These are phyloP conservation scores for Ganoderma resinaceum DNA, from an alignment of 1,284 basidiomycete species.

Conservation along the genomic window DNA sequence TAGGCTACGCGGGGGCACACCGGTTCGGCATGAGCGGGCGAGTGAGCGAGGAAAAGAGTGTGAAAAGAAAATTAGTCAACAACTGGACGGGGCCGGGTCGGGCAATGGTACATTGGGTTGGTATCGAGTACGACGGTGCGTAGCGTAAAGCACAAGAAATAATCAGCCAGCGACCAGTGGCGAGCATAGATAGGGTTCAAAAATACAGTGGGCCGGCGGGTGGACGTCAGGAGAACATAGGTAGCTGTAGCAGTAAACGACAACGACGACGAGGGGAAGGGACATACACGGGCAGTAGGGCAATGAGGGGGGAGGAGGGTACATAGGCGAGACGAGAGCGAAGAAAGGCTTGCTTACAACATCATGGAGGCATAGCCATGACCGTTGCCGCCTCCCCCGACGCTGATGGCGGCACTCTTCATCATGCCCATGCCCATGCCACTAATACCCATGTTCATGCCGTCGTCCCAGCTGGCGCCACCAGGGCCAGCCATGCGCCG, in stretches of 20 bases:
- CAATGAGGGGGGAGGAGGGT: background rate
- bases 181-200: slow-evolving; percentile 17
- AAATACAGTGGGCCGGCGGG: slow-evolving; percentile 13
- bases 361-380: slow-evolving; percentile 51
- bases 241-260: slow-evolving; percentile 19
- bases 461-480: slow-evolving; percentile 41
- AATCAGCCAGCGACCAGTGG: background rate
- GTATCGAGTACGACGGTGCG: slow-evolving; percentile 27
- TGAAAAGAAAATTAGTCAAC: slow-evolving; percentile 23
- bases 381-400: slow-evolving; percentile 45
- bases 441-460: slow-evolving; percentile 35
- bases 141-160: slow-evolving; percentile 11
- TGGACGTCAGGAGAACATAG: slow-evolving; percentile 18
- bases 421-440: slow-evolving; percentile 43
- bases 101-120: slow-evolving; percentile 19
- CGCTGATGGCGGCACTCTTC: slow-evolving; percentile 45
- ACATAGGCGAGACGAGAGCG: slow-evolving; percentile 18
- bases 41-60: slow-evolving; percentile 7
- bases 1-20: background rate
- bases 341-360: slow-evolving; percentile 36
- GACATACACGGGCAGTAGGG: slow-evolving; percentile 10
- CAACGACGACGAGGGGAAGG: background rate
- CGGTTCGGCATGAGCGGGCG: background rate
- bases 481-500: slow-evolving; percentile 33
- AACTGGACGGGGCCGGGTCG: slow-evolving; percentile 24